A percentile compares a stretch with the other conserved stretches of the same genome.
Conservation (phyloP, 1,139 yeast genomes). For the Yarrowia galli region DNA sequence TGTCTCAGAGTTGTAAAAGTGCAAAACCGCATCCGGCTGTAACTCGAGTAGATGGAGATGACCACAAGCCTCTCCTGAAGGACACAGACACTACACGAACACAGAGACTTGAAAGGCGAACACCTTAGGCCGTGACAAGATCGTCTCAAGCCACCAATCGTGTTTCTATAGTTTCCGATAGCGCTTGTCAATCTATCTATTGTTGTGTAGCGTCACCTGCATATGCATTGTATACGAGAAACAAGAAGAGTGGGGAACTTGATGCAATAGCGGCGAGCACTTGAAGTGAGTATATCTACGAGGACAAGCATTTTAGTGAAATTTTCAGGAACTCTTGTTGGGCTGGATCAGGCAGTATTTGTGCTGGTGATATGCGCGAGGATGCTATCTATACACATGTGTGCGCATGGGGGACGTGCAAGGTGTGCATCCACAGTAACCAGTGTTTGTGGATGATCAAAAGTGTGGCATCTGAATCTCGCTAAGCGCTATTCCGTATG, state of each 20-base stretch:
- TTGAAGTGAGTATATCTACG: not conserved
- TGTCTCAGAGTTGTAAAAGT: conserved; percentile 6
- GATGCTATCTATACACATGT: not conserved
- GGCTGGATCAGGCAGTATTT: not conserved
- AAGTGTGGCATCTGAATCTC: not conserved
- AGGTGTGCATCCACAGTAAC: no score
- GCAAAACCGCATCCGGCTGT: no score
- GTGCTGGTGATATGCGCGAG: not conserved
- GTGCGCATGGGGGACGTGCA: not conserved
- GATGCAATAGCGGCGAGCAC: not conserved
- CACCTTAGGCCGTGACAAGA: not conserved
- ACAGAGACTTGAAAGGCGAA: not conserved
- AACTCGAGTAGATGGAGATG: no score
- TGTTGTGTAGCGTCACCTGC: conserved; percentile 15
- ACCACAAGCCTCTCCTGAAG: no score
- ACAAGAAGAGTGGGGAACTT: conserved; percentile 10
- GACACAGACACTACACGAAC: no score
- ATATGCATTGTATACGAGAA: conserved; percentile 24
- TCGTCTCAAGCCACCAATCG: not conserved
- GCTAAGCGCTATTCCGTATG: not conserved
- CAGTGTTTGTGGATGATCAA: no score
- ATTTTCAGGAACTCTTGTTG: no score
- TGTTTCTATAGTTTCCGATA: not conserved
- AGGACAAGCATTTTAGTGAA: not conserved
- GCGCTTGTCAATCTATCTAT: not conserved